phyloP scores from a whole-genome alignment of 768 basidiomycete species.

The Suillus discolor region DNA sequence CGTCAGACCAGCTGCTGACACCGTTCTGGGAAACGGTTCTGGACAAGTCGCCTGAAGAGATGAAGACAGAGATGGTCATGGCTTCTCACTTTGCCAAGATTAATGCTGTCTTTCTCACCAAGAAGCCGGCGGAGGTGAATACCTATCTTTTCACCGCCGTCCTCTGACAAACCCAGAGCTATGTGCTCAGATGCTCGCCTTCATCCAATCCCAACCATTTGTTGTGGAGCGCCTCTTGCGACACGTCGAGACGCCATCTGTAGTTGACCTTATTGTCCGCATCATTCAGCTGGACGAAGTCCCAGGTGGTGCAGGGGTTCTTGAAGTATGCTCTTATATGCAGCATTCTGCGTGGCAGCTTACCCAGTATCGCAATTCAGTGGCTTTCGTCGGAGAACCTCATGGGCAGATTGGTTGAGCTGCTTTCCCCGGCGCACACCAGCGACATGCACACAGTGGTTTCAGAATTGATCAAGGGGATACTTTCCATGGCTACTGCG shows the following conservation, averaged over 20 bases:
- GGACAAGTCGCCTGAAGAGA: conserved; percentile 79
- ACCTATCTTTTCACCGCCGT: conserved; percentile 19
- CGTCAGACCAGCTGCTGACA: conserved; percentile 68
- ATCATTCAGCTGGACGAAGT: conserved; percentile 90
- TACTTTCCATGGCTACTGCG: conserved; percentile 92
- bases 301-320: conserved; percentile 76
- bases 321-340: conserved; percentile 69
- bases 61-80: conserved; percentile 85
- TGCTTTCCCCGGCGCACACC: conserved; percentile 78
- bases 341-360: conserved; percentile 32
- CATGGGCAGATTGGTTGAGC: conserved; percentile 76
- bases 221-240: conserved; percentile 81
- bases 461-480: conserved; percentile 89
- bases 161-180: conserved; percentile 19
- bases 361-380: conserved; percentile 44
- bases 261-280: conserved; percentile 89
- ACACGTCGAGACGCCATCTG: conserved; percentile 87
- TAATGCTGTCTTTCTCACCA: conserved; percentile 83
- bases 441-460: conserved; percentile 83
- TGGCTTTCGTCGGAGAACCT: conserved; percentile 88
- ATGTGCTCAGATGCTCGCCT: conserved; percentile 79
- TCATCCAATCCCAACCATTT: conserved; percentile 82
- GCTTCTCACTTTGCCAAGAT: conserved; percentile 95
- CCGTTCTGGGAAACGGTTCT: conserved; percentile 94
- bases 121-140: conserved; percentile 87